These are phyloP conservation scores for Aspergillus novoparasiticus DNA, from an alignment of 2,329 filamentous ascomycete species.

Conservation along the genomic window DNA sequence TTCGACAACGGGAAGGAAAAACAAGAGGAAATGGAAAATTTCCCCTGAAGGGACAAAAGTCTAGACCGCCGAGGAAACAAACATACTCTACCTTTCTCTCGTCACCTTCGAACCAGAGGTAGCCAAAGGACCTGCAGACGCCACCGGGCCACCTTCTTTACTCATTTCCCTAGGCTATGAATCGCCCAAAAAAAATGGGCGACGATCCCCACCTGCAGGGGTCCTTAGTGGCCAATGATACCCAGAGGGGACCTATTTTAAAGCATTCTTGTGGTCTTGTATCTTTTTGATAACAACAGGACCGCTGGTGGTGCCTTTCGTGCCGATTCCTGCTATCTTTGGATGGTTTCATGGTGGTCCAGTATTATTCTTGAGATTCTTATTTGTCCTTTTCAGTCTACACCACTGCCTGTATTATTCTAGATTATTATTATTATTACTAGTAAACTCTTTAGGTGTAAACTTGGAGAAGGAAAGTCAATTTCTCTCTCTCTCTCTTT, in stretches of 20 bases:
- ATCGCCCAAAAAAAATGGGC: background rate
- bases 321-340: constrained; percentile 3
- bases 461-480: too few species aligned
- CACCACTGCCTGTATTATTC: background rate
- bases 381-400: background rate
- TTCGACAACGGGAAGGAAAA: background rate
- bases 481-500: too few species aligned
- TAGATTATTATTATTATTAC: background rate
- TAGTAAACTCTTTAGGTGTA: too few species aligned
- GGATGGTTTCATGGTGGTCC: constrained; percentile 1
- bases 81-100: background rate
- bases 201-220: constrained; percentile 5
- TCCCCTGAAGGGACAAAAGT: background rate
- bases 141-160: background rate
- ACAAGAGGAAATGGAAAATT: background rate
- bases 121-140: constrained; percentile 4
- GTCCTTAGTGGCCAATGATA: background rate
- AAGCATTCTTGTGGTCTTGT: constrained; percentile 6
- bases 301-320: background rate
- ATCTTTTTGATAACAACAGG: constrained; percentile 7
- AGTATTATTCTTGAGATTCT: background rate
- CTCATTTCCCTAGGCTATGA: background rate
- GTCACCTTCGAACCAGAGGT: background rate
- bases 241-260: background rate
- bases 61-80: background rate